A percentile compares a stretch with the other conserved stretches of the same genome.
Evolutionary conservation across 257 asterid genomes (phyloP).

Genomic region (Nicotiana otophora): DNA sequence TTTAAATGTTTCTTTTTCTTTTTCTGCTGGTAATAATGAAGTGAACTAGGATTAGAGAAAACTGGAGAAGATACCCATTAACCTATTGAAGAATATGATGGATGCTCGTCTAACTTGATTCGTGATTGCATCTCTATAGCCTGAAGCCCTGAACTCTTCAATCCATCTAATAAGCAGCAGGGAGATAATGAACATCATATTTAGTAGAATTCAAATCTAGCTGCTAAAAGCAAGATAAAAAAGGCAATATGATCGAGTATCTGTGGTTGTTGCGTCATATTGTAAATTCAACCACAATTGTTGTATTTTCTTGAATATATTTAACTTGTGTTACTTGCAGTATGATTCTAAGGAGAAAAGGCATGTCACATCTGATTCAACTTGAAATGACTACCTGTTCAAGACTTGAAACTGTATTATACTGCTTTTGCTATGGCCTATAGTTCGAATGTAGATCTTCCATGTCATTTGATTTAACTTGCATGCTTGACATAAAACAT

Average conservation of each 20-base stretch:
- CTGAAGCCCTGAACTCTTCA: not conserved
- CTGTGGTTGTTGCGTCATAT: not conserved
- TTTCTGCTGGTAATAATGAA: not conserved
- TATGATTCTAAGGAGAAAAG: not conserved
- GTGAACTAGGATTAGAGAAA: not conserved
- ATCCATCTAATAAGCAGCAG: not conserved
- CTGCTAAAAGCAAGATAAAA: not conserved
- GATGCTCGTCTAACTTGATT: not conserved
- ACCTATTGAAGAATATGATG: not conserved
- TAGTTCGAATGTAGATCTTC: not conserved
- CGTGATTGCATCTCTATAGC: not conserved
- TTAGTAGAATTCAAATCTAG: not conserved
- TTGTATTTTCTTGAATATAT: not conserved
- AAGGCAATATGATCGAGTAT: not conserved
- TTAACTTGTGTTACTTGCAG: not conserved
- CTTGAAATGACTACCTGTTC: not conserved
- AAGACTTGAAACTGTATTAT: not conserved
- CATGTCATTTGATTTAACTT: not conserved
- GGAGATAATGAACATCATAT: not conserved
- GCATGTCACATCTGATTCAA: not conserved
- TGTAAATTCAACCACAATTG: not conserved
- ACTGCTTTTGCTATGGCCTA: not conserved
- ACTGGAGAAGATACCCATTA: not conserved
- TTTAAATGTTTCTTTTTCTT: not conserved
- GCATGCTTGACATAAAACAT: no score